Percentiles rank a stretch among this genome's conserved stretches.
These are phyloP conservation scores for Xylaria arbuscula DNA, from an alignment of 2,329 filamentous ascomycete genomes.

Conservation along the genomic window DNA sequence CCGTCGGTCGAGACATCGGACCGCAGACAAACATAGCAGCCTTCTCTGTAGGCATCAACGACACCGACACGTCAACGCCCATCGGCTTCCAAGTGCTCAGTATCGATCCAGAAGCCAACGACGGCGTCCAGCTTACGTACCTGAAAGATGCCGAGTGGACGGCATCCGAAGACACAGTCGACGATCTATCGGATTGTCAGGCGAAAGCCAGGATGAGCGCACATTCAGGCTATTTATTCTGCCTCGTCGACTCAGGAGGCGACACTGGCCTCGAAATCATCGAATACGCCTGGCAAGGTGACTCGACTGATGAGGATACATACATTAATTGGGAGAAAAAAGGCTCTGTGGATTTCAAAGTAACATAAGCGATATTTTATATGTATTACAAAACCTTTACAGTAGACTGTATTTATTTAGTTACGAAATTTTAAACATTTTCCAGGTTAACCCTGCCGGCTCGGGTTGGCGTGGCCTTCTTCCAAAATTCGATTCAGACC, in stretches of 20 bases:
- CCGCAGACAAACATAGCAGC: slow-evolving; percentile 42
- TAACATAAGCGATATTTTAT: slow-evolving; percentile 14
- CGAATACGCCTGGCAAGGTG: slow-evolving; percentile 60
- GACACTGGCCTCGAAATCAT: slow-evolving; percentile 40
- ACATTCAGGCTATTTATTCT: slow-evolving; percentile 44
- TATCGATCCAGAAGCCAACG: slow-evolving; percentile 43
- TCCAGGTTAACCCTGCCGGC: background rate
- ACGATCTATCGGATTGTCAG: slow-evolving; percentile 40
- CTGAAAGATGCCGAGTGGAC: slow-evolving; percentile 42
- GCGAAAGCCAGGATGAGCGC: slow-evolving; percentile 39
- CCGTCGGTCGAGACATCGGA: slow-evolving; percentile 43
- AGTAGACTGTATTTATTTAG: background rate
- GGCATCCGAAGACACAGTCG: slow-evolving; percentile 25
- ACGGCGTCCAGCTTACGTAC: slow-evolving; percentile 47
- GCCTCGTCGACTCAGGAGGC: slow-evolving; percentile 38
- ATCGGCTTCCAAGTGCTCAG: slow-evolving; percentile 48
- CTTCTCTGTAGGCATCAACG: slow-evolving; percentile 48
- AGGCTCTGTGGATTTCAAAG: slow-evolving; percentile 38
- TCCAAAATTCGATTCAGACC: background rate
- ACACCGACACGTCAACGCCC: slow-evolving; percentile 41
- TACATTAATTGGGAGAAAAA: slow-evolving; percentile 43
- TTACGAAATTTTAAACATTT: background rate
- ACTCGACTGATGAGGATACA: slow-evolving; percentile 52
- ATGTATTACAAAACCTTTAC: slow-evolving; percentile 10
- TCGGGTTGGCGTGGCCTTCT: background rate